Evolutionary conservation across 306 rosid genomes (phyloP).

Genomic region (Prunus armeniaca): DNA sequence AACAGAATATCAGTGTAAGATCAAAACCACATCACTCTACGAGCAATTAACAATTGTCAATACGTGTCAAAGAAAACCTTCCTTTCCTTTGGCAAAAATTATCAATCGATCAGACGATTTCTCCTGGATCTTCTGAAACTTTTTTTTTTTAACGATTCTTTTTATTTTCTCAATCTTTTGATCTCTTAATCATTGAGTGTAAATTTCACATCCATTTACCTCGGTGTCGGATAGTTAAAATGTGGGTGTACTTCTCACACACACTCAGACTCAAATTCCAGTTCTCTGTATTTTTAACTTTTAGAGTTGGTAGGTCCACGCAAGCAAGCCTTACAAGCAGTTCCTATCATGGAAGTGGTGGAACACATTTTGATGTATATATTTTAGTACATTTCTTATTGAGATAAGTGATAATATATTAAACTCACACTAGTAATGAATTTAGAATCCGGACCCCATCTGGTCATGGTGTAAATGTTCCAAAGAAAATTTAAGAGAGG

Average conservation of each 20-base stretch:
- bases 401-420: rapidly evolving
- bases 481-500: too few species aligned
- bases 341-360: neutral
- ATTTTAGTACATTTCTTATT: too few species aligned
- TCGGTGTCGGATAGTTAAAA: neutral
- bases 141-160: neutral
- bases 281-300: too few species aligned
- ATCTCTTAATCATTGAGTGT: neutral
- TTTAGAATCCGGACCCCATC: too few species aligned
- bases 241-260: neutral
- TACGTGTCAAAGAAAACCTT: neutral
- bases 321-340: neutral
- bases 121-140: neutral
- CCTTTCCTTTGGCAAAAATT: neutral
- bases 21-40: neutral
- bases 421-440: too few species aligned
- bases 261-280: neutral
- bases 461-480: too few species aligned
- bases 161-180: neutral
- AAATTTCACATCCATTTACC: neutral
- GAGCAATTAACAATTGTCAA: neutral
- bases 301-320: neutral
- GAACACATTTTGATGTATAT: too few species aligned
- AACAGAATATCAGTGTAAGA: too few species aligned
- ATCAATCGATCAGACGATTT: neutral